phyloP scores from a whole-genome alignment of 2,329 filamentous ascomycete genomes.

The Fusarium sublunatum region DNA sequence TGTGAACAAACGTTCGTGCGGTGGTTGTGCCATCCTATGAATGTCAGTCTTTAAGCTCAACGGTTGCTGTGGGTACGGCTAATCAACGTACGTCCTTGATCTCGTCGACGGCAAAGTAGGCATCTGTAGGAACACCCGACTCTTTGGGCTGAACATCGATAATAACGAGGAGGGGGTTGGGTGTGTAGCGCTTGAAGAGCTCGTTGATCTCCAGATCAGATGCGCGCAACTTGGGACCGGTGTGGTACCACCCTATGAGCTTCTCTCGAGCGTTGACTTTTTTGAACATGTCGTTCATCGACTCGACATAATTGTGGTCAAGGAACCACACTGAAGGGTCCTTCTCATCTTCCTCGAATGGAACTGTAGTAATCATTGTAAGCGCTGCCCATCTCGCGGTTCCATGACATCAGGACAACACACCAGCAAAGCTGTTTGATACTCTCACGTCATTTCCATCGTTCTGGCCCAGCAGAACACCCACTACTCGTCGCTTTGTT shows the following conservation, averaged over 20 bases:
- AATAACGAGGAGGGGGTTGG: conserved; percentile 95
- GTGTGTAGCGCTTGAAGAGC: conserved; percentile 98
- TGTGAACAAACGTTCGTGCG: conserved; percentile 97
- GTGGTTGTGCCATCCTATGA: conserved; percentile 95
- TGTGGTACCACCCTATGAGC: conserved; percentile 99
- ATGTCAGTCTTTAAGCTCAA: conserved; percentile 8
- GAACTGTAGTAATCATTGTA: conserved; percentile 68
- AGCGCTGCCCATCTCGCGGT: conserved; percentile 22
- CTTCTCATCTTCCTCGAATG: conserved; percentile 98
- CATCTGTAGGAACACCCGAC: conserved; percentile 96
- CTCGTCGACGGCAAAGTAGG: conserved; percentile 98
- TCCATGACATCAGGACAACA: conserved; percentile 32
- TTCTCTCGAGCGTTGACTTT: conserved; percentile 99
- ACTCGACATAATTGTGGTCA: conserved; percentile 99
- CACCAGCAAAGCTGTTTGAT: conserved; percentile 98
- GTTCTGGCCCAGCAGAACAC: conserved; percentile 93
- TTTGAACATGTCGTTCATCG: conserved; percentile 99
- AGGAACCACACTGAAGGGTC: conserved; percentile 99
- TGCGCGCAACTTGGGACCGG: conserved; percentile 93
- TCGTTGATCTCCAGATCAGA: conserved; percentile 99
- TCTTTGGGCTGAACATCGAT: conserved; percentile 99
- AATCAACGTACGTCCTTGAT: conserved; percentile 88
- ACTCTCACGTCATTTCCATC: conserved; percentile 96
- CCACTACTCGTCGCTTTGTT: conserved; percentile 87
- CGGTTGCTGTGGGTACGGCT: not conserved